Conservation (phyloP, 179 eudicot genomes). For the Spinacia oleracea region DNA sequence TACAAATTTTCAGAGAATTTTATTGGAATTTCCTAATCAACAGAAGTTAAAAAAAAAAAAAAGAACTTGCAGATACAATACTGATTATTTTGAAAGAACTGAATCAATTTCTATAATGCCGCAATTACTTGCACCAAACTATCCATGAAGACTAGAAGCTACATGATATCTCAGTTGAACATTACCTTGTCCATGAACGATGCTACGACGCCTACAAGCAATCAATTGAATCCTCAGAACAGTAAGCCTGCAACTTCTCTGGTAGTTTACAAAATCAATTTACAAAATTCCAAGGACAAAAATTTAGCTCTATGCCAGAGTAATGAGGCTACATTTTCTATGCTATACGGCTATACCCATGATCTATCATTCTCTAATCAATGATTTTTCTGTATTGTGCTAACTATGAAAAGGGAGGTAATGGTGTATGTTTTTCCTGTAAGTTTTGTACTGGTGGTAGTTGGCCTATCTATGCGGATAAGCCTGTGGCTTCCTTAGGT, state of each 20-base stretch:
- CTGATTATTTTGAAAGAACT: background rate
- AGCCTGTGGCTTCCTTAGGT: slow-evolving; percentile 89
- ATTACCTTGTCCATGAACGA: background rate
- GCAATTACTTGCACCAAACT: background rate
- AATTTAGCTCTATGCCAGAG: background rate
- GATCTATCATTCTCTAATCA: background rate
- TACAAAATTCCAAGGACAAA: background rate
- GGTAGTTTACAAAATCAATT: background rate
- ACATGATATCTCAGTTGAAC: background rate
- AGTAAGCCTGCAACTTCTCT: background rate
- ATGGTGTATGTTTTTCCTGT: background rate
- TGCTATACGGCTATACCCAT: slow-evolving; percentile 1
- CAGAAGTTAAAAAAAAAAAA: no score
- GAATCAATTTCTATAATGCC: background rate
- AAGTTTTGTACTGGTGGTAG: background rate
- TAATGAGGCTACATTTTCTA: background rate
- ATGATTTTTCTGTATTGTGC: background rate
- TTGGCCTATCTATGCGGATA: slow-evolving; percentile 53
- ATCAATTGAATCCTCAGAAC: background rate
- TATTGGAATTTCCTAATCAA: background rate
- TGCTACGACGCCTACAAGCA: background rate
- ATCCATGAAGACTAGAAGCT: background rate
- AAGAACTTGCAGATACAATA: no score
- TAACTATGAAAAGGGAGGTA: background rate
- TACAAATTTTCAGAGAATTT: no score